These are phyloP conservation scores for Neocatenulostroma microsporum DNA, from an alignment of 2,329 filamentous ascomycete species.

Conservation along the genomic window DNA sequence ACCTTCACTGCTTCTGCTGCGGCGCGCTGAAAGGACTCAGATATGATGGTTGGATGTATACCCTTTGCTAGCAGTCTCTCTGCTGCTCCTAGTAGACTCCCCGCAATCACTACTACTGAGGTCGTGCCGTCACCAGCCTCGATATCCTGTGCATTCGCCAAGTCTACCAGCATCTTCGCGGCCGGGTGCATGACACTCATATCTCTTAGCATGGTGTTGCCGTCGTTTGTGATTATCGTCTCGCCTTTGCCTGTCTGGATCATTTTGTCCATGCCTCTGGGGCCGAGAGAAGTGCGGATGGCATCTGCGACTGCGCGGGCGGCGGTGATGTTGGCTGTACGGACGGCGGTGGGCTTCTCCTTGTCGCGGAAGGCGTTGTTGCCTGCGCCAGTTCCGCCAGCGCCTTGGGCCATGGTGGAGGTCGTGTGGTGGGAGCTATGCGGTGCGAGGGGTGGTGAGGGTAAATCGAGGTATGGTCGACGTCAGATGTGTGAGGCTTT, in stretches of 20 bases:
- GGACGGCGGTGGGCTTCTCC: conserved; percentile 97
- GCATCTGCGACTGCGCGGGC: conserved; percentile 97
- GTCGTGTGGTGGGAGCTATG: too few species aligned
- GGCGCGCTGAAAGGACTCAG: conserved; percentile 93
- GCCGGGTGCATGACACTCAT: conserved; percentile 99
- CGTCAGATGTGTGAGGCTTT: too few species aligned
- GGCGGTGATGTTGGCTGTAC: conserved; percentile 92
- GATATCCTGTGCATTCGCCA: conserved; percentile 94
- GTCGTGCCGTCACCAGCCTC: conserved; percentile 98
- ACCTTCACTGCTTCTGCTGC: conserved; percentile 81
- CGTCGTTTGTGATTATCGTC: conserved; percentile 99
- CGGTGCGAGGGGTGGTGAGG: too few species aligned
- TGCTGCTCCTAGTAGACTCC: conserved; percentile 85
- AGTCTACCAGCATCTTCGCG: conserved; percentile 96
- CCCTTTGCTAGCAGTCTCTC: conserved; percentile 84
- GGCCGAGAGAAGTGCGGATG: conserved; percentile 91
- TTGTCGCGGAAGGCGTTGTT: conserved; percentile 70
- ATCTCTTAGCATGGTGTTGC: conserved; percentile 97
- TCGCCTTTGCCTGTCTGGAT: conserved; percentile 94
- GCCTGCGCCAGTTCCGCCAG: conserved; percentile 42
- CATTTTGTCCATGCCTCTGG: conserved; percentile 99
- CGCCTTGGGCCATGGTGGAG: conserved; percentile 33
- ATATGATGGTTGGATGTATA: conserved; percentile 96
- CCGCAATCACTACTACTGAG: conserved; percentile 95
- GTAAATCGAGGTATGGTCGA: too few species aligned